Percentiles rank a stretch among this genome's conserved stretches.
These are phyloP conservation scores for Parastagonospora nodorum DNA, from an alignment of 2,329 filamentous ascomycete genomes.

Conservation along the genomic window DNA sequence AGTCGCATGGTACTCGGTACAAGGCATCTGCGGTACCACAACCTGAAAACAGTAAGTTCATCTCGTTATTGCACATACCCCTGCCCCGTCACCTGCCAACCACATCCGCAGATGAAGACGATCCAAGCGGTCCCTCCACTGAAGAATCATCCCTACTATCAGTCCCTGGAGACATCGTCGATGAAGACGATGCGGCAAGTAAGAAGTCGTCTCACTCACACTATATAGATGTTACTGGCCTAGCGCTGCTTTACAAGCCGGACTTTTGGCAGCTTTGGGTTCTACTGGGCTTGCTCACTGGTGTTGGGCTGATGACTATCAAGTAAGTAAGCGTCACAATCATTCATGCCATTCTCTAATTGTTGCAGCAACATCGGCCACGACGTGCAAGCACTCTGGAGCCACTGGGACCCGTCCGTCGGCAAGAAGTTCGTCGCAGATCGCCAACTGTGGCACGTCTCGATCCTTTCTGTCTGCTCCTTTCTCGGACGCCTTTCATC, in stretches of 20 bases:
- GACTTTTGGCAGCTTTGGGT: conserved; percentile 93
- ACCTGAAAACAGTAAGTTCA: conserved; percentile 69
- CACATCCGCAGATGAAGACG: conserved; percentile 40
- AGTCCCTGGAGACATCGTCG: conserved; percentile 59
- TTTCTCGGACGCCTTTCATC: conserved; percentile 77
- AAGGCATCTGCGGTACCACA: conserved; percentile 43
- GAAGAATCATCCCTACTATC: conserved; percentile 85
- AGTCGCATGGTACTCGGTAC: conserved; percentile 52
- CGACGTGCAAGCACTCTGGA: conserved; percentile 86
- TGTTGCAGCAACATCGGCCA: conserved; percentile 85
- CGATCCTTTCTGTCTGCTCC: conserved; percentile 86
- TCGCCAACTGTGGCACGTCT: conserved; percentile 89
- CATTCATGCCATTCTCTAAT: conserved; percentile 33
- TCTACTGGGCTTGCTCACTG: conserved; percentile 87
- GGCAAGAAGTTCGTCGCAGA: conserved; percentile 76
- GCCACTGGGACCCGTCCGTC: conserved; percentile 76
- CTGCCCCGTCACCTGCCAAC: conserved; percentile 39
- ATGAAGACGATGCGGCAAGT: conserved; percentile 56
- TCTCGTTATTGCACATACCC: conserved; percentile 15
- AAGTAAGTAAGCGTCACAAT: conserved; percentile 67
- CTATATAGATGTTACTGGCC: conserved; percentile 88
- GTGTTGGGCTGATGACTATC: conserved; percentile 97
- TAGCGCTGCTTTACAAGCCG: conserved; percentile 69
- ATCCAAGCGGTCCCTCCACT: conserved; percentile 57
- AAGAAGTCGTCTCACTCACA: conserved; percentile 76